Conservation (phyloP, 345 rosid species). For the Limnanthes douglasii region DNA sequence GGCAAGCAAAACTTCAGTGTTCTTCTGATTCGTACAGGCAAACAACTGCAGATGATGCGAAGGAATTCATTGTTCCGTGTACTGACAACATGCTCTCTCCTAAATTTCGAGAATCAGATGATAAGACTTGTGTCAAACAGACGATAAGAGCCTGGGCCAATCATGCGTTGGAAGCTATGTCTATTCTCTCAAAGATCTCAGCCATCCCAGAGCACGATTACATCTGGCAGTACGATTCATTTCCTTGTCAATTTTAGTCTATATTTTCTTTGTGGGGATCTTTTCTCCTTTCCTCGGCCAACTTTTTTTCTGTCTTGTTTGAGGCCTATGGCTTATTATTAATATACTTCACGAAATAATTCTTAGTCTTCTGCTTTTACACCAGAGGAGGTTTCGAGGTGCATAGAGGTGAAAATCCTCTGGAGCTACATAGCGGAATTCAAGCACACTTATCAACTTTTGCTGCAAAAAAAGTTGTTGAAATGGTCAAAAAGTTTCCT, state of each 20-base stretch:
- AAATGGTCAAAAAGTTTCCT: slow-evolving; percentile 42
- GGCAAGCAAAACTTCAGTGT: slow-evolving; percentile 14
- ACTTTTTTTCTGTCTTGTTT: too few relatives aligned
- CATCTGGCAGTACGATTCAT: slow-evolving; percentile 79
- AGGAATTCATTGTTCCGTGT: slow-evolving; percentile 20
- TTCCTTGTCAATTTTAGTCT: too few relatives aligned
- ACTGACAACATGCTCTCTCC: slow-evolving; percentile 13
- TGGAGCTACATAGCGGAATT: slow-evolving; percentile 45
- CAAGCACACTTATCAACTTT: slow-evolving; percentile 72
- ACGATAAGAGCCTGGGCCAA: slow-evolving; percentile 12
- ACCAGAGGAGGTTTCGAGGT: slow-evolving; percentile 75
- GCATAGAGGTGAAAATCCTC: slow-evolving; percentile 25
- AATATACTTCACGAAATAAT: too few relatives aligned
- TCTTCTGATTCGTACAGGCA: slow-evolving; percentile 24
- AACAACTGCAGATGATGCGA: slow-evolving; percentile 17
- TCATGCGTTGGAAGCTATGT: slow-evolving; percentile 14
- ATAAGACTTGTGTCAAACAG: slow-evolving; percentile 18
- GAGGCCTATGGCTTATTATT: too few relatives aligned
- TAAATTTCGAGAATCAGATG: slow-evolving; percentile 17
- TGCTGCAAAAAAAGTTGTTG: slow-evolving; percentile 67
- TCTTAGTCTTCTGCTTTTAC: slow-evolving; percentile 10
- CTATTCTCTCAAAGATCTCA: slow-evolving; percentile 20
- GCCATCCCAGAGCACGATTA: slow-evolving; percentile 70
- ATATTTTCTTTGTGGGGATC: slow-evolving; percentile 4
- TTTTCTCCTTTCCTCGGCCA: background rate